Conservation (phyloP, 1,284 basidiomycete genomes). For the Trametes polyzona region DNA sequence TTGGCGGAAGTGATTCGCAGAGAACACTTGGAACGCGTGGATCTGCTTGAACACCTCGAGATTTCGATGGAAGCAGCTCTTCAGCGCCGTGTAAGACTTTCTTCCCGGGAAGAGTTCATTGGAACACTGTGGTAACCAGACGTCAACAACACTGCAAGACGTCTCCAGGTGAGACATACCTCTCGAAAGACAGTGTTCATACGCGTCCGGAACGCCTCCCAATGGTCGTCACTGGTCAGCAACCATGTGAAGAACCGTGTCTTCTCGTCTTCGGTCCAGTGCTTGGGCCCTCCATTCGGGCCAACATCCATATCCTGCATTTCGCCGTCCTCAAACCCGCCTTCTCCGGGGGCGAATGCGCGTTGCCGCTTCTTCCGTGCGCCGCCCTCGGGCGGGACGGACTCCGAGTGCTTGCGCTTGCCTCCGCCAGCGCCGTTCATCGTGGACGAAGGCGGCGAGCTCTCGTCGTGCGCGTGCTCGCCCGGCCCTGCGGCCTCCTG, state of each 20-base stretch:
- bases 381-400: constrained; percentile 1
- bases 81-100: constrained; percentile 78
- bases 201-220: constrained; percentile 70
- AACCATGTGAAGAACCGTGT: constrained; percentile 74
- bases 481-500: neutral
- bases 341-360: neutral
- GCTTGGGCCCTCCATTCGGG: constrained; percentile 59
- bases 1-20: constrained; percentile 38
- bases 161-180: constrained; percentile 43
- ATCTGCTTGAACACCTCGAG: constrained; percentile 81
- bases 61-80: constrained; percentile 80
- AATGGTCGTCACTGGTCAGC: constrained; percentile 75
- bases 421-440: constrained; percentile 2
- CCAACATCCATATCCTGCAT: constrained; percentile 31
- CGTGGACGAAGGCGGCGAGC: constrained; percentile 8
- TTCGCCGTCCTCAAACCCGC: constrained; percentile 17
- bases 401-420: constrained; percentile 28
- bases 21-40: constrained; percentile 65
- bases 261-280: constrained; percentile 82
- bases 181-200: constrained; percentile 81
- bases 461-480: constrained; percentile 3
- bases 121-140: constrained; percentile 54
- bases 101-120: constrained; percentile 67
- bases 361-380: constrained; percentile 24
- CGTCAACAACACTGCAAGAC: neutral